Base-by-base conservation (phyloP, 805 yeast species). In the Yarrowia hollandica region DNA sequence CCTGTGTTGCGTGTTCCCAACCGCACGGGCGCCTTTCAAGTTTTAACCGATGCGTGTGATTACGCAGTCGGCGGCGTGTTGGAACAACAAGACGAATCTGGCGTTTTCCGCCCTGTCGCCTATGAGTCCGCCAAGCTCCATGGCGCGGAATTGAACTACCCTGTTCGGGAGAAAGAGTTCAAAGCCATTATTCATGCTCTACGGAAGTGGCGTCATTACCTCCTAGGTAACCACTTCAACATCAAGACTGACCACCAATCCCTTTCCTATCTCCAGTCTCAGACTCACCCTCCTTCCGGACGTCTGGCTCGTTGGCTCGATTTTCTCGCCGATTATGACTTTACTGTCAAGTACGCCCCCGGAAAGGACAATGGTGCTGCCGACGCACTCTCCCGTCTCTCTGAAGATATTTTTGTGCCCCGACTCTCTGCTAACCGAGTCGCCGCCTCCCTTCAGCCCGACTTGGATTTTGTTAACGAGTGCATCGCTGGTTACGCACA, bases 281-380 rank as follows among this genome's bases (percentile, higher is more conserved):
- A n/a, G n/a, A n/a, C n/a, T n/a, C n/a, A n/a, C n/a, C n/a, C n/a
- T n/a, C n/a, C n/a, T n/a, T n/a, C n/a, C n/a, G n/a, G n/a, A 15
- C 35, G 63, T 4, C 15, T 60, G 11, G 65, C 58, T 6, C 50
- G 64, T 2, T 63, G 64, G 64, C 28, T 46, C 3, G 61, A 60
- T 22, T 12, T n/a, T 16, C 15, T 62, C 4, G 63, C 62, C 3
- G 59, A 62, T 18, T 63, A 22, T 23, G 60, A 60, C 52, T 63
- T 60, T 46, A 12, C 37, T 9, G 44, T 63, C 26, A 14, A 37
- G 10, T 39, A 59, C 28, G 15, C 22, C 3, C n/a, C 15, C 6
- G 66, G 65, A 4, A 14, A 9, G 7, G n/a, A 33, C 6, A 63
- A 62, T 38, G 25, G 44, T 10, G 66, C 58, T 15, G 66, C 66